A percentile compares a stretch with the other conserved stretches of the same genome.
phyloP scores from a whole-genome alignment of 306 rosid species.

The Comarum palustre region DNA sequence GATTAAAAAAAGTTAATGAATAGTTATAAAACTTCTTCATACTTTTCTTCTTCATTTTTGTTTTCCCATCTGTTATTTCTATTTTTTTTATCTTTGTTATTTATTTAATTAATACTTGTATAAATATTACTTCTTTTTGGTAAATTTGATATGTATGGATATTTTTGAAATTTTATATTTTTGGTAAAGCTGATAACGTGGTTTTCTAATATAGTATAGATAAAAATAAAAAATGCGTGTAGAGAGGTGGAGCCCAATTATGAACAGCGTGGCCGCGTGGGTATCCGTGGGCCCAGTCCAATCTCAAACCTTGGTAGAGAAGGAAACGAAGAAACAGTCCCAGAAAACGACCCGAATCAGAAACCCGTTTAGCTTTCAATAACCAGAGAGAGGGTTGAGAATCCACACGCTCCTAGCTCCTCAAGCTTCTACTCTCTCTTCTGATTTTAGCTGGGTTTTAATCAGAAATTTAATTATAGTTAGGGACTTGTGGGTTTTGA shows the following conservation, averaged over 20 bases:
- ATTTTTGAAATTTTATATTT: too few species aligned
- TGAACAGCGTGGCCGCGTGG: not conserved
- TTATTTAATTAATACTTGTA: too few species aligned
- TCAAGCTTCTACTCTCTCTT: not conserved
- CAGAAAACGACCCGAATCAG: not conserved
- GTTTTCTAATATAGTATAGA: too few species aligned
- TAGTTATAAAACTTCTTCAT: too few species aligned
- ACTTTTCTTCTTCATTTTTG: too few species aligned
- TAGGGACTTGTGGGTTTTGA: not conserved
- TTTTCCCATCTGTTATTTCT: too few species aligned
- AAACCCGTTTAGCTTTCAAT: not conserved
- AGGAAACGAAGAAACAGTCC: slow-evolving; percentile 19
- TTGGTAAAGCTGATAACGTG: too few species aligned
- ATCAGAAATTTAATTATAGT: not conserved
- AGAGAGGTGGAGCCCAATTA: not conserved
- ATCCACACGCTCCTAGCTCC: not conserved
- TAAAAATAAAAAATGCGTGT: not conserved
- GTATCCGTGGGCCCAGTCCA: not conserved
- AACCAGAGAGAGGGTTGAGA: not conserved
- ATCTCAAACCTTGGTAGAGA: slow-evolving; percentile 8
- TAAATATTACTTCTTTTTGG: too few species aligned
- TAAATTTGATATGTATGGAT: too few species aligned
- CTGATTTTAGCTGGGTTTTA: not conserved
- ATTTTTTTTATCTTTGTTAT: too few species aligned
- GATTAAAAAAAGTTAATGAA: too few species aligned